Percentiles rank a stretch among this genome's conserved stretches.
These are phyloP conservation scores for Malus fusca DNA, from an alignment of 306 rosid species.

Conservation along the genomic window DNA sequence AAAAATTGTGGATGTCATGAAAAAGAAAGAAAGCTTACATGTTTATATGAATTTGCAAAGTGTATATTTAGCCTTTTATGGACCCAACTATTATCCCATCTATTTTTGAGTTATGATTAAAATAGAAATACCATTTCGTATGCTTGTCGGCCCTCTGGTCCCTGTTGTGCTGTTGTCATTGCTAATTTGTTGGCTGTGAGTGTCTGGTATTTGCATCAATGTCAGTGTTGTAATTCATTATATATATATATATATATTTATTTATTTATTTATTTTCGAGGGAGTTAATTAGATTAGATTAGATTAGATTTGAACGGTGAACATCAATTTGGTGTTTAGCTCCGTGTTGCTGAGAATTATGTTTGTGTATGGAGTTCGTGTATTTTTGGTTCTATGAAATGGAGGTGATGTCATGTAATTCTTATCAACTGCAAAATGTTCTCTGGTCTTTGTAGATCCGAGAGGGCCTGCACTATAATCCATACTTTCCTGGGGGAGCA, in stretches of 20 bases:
- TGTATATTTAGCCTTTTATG: neutral
- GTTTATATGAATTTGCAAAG: neutral
- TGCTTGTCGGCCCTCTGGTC: neutral
- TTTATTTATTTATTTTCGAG: no score
- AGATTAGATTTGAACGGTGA: neutral
- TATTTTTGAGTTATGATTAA: neutral
- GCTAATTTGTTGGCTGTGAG: neutral
- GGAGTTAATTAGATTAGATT: neutral
- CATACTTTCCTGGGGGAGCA: slow-evolving; percentile 98
- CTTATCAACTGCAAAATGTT: neutral
- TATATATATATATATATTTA: no score
- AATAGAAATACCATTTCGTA: neutral
- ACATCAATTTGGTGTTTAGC: neutral
- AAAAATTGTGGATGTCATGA: neutral
- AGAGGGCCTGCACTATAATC: slow-evolving; percentile 90
- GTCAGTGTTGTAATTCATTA: neutral
- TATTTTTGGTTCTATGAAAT: neutral
- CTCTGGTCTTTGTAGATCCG: slow-evolving; percentile 61
- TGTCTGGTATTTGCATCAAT: neutral
- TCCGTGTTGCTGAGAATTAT: neutral
- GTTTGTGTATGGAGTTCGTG: neutral
- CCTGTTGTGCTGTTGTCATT: neutral
- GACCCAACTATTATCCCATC: no score
- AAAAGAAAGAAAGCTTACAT: neutral
- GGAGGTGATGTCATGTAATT: neutral